phyloP scores from a whole-genome alignment of 345 rosid species.

The Tarenaya hassleriana region DNA sequence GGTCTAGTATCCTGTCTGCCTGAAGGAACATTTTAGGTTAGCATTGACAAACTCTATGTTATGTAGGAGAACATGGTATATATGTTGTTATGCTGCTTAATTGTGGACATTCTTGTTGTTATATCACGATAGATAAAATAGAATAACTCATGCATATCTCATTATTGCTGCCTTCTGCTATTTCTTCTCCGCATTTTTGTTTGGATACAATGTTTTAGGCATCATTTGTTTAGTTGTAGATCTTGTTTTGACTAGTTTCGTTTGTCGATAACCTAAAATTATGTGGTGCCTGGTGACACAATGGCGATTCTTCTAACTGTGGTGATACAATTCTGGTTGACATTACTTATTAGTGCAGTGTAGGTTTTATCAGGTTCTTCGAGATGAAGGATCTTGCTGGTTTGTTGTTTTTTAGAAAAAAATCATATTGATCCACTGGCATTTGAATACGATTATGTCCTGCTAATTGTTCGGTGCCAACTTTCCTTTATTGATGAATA shows the following conservation, averaged over 20 bases:
- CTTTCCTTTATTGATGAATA: conserved; percentile 6
- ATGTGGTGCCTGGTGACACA: not conserved
- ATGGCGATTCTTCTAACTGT: conserved; percentile 4
- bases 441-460: not conserved
- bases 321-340: not conserved
- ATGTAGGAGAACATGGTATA: conserved; percentile 15
- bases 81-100: conserved; percentile 14
- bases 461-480: not conserved
- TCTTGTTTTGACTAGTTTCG: conserved; percentile 1
- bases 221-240: conserved; percentile 13
- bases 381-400: conserved; percentile 1
- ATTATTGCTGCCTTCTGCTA: not conserved
- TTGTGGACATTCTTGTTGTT: conserved; percentile 15
- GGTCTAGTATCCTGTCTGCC: conserved; percentile 25
- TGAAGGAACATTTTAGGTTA: conserved; percentile 21
- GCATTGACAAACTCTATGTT: conserved; percentile 16
- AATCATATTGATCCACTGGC: too few relatives aligned
- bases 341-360: not conserved
- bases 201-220: not conserved
- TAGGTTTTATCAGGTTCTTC: conserved; percentile 13
- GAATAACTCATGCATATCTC: conserved; percentile 19
- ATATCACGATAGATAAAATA: conserved; percentile 13
- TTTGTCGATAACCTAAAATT: not conserved
- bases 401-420: too few relatives aligned
- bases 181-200: not conserved